Base-by-base conservation (phyloP, 2,329 filamentous ascomycete genomes). In the Aspergillus clavatus region DNA sequence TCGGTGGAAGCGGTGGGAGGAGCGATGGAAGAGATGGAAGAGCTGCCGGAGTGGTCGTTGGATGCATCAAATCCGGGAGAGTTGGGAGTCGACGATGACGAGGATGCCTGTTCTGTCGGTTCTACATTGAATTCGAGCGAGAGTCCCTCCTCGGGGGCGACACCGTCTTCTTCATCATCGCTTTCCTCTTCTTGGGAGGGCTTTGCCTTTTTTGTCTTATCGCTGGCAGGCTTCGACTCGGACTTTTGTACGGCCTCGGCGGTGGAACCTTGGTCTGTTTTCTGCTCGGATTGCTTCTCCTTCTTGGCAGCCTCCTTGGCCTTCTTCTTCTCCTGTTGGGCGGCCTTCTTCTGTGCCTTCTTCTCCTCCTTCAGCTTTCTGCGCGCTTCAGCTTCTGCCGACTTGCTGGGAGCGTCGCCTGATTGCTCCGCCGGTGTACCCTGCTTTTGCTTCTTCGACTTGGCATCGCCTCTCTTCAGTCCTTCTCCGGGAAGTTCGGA, bases 11-110 rank as follows among this genome's bases (percentile, higher is more conserved):
- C 54, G 53, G 60, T 53, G 24, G 61, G 57, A 5, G 82, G 74
- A 10, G 80, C 73, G 38, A 81, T 76, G 18, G 84, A 87, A 43
- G 84, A 86, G 43, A 82, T 78, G 14, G 86, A 89, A 23, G 86
- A 88, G 38, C 77, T 79, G 49, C 66, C 74, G 1, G 74, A 77
- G 47, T 73, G 68, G 50, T 70, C 65, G 52, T 76, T 67, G 14
- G 72, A 72, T 42, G 68, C 71, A 61, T 88, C 84, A 40, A 68
- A 68, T 14, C 43, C 57, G 19, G 82, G 79, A 6, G 84, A 87
- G 37, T 74, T 71, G 39, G 80, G 77, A 23, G 73, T 72, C 26
- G 74, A 72, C 11, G 74, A 68, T 24, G 61, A 59, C 11, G 70
- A 68, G 21, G 70, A 70, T 44, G 60, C 49, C 19, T 68, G 65